A percentile compares a stretch with the other conserved stretches of the same genome.
phyloP scores from a whole-genome alignment of 2,329 filamentous ascomycete species.

The Aureobasidium sp. region DNA sequence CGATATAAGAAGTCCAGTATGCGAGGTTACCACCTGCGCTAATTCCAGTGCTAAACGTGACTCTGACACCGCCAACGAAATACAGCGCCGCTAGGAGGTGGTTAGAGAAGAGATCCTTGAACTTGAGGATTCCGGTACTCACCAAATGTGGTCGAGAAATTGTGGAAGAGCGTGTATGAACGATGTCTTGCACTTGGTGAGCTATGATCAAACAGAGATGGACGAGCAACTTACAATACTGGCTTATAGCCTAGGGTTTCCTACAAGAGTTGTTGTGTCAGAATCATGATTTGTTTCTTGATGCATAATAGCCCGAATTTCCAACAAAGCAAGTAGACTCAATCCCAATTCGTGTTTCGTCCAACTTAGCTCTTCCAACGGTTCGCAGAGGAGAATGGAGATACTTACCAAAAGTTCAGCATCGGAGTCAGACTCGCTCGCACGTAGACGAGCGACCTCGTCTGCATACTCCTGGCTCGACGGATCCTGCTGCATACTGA shows the following conservation, averaged over 20 bases:
- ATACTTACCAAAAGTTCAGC: slow-evolving; percentile 6
- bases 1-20: slow-evolving; percentile 53
- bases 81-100: slow-evolving; percentile 47
- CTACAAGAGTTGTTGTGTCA: background rate
- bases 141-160: slow-evolving; percentile 6
- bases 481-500: background rate
- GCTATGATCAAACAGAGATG: background rate
- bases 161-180: slow-evolving; percentile 6
- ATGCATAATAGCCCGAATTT: background rate
- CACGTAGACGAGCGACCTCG: slow-evolving; percentile 2
- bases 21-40: slow-evolving; percentile 52
- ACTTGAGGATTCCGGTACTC: background rate
- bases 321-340: background rate
- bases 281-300: background rate
- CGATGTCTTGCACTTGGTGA: slow-evolving; percentile 1
- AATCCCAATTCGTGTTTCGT: background rate
- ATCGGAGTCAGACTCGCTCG: slow-evolving; percentile 6
- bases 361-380: background rate
- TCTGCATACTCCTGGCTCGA: slow-evolving; percentile 7
- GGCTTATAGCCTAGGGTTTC: slow-evolving; percentile 6
- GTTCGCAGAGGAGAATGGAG: background rate
- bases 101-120: slow-evolving; percentile 46
- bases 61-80: slow-evolving; percentile 51
- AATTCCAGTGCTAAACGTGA: slow-evolving; percentile 54
- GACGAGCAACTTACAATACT: background rate